Percentiles rank a stretch among this genome's conserved stretches.
Evolutionary conservation across 257 asterid species (phyloP).

Genomic region (Scutellaria barbata): DNA sequence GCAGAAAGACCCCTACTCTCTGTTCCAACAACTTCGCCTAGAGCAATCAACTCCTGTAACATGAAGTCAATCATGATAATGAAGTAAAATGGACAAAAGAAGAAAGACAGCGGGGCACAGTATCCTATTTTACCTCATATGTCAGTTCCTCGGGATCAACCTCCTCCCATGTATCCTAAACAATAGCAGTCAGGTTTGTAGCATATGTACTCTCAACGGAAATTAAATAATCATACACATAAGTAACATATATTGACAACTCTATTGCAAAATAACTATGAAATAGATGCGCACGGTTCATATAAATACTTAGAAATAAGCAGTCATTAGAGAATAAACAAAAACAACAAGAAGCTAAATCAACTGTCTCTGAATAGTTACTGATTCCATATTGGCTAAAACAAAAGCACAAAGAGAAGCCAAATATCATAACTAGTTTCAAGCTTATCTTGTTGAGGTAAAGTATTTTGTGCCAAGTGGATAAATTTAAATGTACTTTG

Average conservation of each 20-base stretch:
- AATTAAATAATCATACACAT: neutral
- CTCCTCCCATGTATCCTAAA: constrained; percentile 89
- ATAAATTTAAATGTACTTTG: too few species aligned
- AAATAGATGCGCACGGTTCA: constrained; percentile 18
- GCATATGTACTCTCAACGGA: constrained; percentile 14
- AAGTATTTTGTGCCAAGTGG: neutral
- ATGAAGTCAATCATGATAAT: constrained; percentile 31
- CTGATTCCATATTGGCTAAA: neutral
- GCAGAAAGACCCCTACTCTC: constrained; percentile 96
- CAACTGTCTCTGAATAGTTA: neutral
- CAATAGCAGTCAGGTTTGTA: constrained; percentile 26
- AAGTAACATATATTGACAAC: constrained; percentile 10
- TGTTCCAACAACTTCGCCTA: constrained; percentile 96
- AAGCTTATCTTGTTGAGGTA: neutral
- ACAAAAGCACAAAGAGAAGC: constrained; percentile 1
- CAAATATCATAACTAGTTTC: neutral
- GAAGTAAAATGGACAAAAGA: neutral
- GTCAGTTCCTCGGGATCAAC: constrained; percentile 95
- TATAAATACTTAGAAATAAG: neutral
- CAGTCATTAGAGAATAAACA: neutral
- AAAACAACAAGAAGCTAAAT: constrained; percentile 5
- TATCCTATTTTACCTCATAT: constrained; percentile 67
- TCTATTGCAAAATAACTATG: neutral
- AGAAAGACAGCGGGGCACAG: constrained; percentile 15
- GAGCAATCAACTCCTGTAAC: constrained; percentile 84